phyloP scores from a whole-genome alignment of 345 rosid genomes.

The Ceriops tagal region DNA sequence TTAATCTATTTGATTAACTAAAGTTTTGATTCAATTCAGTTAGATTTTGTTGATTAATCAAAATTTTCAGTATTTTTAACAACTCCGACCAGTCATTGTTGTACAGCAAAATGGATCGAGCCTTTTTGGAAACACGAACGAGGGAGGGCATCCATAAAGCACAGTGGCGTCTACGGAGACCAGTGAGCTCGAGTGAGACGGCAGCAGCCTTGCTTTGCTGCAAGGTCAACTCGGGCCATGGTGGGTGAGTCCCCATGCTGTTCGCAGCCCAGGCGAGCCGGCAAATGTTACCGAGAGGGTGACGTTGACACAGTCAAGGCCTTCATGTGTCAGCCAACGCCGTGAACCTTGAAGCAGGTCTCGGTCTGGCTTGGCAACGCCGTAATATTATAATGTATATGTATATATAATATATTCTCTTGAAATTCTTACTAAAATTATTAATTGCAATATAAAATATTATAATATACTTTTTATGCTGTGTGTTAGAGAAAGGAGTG shows the following conservation, averaged over 20 bases:
- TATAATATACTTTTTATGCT: background rate
- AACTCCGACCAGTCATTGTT: conserved; percentile 40
- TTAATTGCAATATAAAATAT: no score
- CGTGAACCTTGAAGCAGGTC: conserved; percentile 66
- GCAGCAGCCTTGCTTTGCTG: conserved; percentile 33
- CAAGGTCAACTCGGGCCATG: conserved; percentile 55
- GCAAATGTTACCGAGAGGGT: conserved; percentile 36
- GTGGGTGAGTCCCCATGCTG: conserved; percentile 64
- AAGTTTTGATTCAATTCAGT: no score
- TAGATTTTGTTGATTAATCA: no score
- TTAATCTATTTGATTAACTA: no score
- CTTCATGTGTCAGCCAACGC: conserved; percentile 45
- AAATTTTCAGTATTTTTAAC: no score
- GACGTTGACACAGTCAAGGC: conserved; percentile 36
- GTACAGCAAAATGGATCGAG: conserved; percentile 40
- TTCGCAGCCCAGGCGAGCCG: conserved; percentile 58
- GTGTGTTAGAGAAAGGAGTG: no score
- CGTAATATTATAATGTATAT: background rate
- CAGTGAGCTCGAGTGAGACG: conserved; percentile 64
- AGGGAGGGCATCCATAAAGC: conserved; percentile 52
- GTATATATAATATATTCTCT: no score
- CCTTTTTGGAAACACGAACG: no score
- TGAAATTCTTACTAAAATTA: no score
- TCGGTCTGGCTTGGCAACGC: conserved; percentile 48
- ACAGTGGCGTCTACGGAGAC: conserved; percentile 63